phyloP scores from a whole-genome alignment of 345 rosid genomes.

The Hevea brasiliensis region DNA sequence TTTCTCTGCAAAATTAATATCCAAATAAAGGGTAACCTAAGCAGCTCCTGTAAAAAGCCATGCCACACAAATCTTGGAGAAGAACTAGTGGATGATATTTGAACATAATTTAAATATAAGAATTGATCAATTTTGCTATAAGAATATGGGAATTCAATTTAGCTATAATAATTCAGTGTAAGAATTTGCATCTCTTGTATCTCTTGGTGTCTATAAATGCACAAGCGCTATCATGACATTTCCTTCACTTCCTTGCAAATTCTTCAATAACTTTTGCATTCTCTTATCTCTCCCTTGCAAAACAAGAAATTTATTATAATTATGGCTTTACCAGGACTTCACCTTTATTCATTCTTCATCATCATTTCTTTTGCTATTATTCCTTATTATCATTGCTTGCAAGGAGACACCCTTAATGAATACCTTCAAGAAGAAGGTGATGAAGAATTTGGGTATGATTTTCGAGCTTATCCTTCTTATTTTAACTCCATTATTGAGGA shows the following conservation, averaged over 20 bases:
- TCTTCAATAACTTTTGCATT: background rate
- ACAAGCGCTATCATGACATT: conserved; percentile 10
- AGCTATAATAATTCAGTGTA: no score
- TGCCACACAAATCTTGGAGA: no score
- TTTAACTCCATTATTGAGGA: conserved; percentile 16
- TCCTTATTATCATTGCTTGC: conserved; percentile 16
- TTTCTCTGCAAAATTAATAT: no score
- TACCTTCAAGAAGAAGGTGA: conserved; percentile 15
- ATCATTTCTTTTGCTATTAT: background rate
- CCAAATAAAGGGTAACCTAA: no score
- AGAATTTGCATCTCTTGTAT: no score
- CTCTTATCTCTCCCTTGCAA: background rate
- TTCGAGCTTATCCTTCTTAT: conserved; percentile 30
- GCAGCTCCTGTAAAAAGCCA: no score
- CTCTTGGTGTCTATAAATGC: conserved; percentile 39
- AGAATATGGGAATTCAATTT: no score
- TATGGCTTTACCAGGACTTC: conserved; percentile 26
- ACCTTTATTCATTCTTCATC: background rate
- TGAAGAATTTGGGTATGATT: conserved; percentile 19
- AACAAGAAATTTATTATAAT: conserved; percentile 14
- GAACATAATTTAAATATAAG: no score
- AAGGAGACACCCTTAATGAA: conserved; percentile 21
- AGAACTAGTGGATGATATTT: no score
- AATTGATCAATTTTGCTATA: no score
- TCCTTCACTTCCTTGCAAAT: conserved; percentile 16